Conservation (phyloP, 106 monocot species). For the Chionographis japonica region DNA sequence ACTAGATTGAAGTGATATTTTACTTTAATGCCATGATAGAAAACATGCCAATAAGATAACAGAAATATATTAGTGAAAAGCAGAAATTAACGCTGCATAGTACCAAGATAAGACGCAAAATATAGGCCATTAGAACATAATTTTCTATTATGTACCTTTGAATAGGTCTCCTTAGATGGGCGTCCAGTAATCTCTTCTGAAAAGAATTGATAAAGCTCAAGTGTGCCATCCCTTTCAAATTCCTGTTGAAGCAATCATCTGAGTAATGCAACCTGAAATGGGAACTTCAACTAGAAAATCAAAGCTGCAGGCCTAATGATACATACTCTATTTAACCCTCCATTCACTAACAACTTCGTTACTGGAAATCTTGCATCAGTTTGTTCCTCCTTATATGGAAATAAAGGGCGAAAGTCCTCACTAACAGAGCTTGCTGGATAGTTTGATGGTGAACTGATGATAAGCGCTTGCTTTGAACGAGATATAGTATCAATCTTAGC, state of each 20-base stretch:
- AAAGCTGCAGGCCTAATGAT: not conserved
- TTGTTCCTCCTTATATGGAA: slow-evolving; percentile 20
- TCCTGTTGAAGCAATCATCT: slow-evolving; percentile 25
- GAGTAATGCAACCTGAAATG: not conserved
- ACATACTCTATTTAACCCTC: slow-evolving; percentile 51
- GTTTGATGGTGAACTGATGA: slow-evolving; percentile 31
- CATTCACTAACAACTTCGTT: slow-evolving; percentile 37
- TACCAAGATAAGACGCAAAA: too few relatives aligned
- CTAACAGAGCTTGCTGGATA: slow-evolving; percentile 26
- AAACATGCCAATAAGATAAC: too few relatives aligned
- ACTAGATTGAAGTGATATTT: too few relatives aligned
- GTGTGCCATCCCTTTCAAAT: slow-evolving; percentile 48
- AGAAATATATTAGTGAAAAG: too few relatives aligned
- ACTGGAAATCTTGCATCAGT: slow-evolving; percentile 13
- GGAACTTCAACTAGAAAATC: not conserved
- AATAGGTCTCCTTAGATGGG: slow-evolving; percentile 13
- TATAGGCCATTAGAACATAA: not conserved
- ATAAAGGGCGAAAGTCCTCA: slow-evolving; percentile 33
- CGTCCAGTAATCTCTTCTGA: slow-evolving; percentile 40
- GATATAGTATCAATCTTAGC: slow-evolving; percentile 35
- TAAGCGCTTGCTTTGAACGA: slow-evolving; percentile 23
- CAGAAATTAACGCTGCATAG: too few relatives aligned
- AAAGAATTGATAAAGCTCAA: slow-evolving; percentile 55
- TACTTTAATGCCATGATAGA: too few relatives aligned
- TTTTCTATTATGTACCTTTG: slow-evolving; percentile 11